A percentile compares a stretch with the other conserved stretches of the same genome.
Conservation (phyloP, 2,329 filamentous ascomycete species). For the Teratosphaeriaceae sp. region DNA sequence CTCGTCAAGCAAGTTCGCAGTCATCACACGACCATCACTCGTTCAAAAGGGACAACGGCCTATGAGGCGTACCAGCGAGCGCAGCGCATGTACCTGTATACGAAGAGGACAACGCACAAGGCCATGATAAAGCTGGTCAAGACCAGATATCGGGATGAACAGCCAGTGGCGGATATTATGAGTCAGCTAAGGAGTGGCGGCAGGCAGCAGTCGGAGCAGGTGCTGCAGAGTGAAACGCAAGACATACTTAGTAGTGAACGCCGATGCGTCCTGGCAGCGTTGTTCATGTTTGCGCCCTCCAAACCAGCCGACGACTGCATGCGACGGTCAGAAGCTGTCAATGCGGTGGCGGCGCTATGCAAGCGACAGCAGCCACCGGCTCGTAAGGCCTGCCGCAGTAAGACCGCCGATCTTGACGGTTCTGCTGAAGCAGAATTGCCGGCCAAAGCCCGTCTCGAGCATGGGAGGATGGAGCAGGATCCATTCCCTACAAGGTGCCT, state of each 20-base stretch:
- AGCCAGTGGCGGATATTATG: not conserved
- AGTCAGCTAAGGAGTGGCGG: not conserved
- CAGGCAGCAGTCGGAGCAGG: not conserved
- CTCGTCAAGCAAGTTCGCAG: not conserved
- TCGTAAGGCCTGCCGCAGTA: slow-evolving; percentile 1
- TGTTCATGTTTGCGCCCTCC: slow-evolving; percentile 4
- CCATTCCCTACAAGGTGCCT: not conserved
- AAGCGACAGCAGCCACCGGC: not conserved
- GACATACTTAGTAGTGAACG: not conserved
- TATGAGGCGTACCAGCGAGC: slow-evolving; percentile 6
- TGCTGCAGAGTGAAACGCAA: not conserved
- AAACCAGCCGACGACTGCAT: not conserved
- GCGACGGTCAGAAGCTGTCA: slow-evolving; percentile 4
- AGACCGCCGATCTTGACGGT: not conserved
- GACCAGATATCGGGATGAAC: slow-evolving; percentile 3
- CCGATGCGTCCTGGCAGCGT: slow-evolving; percentile 4
- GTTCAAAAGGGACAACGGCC: not conserved
- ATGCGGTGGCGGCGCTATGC: slow-evolving; percentile 1
- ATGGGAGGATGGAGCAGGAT: not conserved
- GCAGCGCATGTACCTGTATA: slow-evolving; percentile 1
- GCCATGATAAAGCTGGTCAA: slow-evolving; percentile 3
- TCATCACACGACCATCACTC: not conserved
- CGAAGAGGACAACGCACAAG: slow-evolving; percentile 1
- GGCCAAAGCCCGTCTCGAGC: not conserved
- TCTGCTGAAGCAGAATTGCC: not conserved